A percentile compares a stretch with the other conserved stretches of the same genome.
These are phyloP conservation scores for Cryphonectria radicalis DNA, from an alignment of 2,329 filamentous ascomycete genomes.

Conservation along the genomic window DNA sequence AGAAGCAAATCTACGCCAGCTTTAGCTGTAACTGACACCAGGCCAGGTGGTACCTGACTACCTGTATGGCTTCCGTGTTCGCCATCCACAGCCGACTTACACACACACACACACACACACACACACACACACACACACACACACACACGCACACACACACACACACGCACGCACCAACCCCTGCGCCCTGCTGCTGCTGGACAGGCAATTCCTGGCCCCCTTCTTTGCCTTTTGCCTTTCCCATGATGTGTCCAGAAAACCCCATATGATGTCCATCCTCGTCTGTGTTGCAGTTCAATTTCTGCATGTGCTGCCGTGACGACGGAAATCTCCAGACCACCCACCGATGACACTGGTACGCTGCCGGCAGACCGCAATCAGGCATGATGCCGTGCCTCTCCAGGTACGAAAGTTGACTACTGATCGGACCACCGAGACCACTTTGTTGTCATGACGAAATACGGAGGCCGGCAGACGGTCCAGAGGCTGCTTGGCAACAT, in stretches of 20 bases:
- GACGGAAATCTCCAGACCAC: neutral
- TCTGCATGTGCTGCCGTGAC: neutral
- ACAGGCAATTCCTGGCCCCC: neutral
- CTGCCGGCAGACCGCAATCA: conserved; percentile 2
- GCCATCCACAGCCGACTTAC: conserved; percentile 17
- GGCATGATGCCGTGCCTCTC: neutral
- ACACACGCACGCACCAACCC: neutral
- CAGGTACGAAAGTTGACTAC: neutral
- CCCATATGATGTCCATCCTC: conserved; percentile 3
- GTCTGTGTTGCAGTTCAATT: neutral
- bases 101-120: conserved; percentile 4
- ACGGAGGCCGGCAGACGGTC: neutral
- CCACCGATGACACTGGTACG: neutral
- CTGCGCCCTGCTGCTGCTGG: conserved; percentile 8
- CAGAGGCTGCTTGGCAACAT: neutral
- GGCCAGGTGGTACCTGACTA: conserved; percentile 18
- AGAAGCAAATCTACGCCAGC: conserved; percentile 3
- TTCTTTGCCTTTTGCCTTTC: neutral
- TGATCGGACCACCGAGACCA: neutral
- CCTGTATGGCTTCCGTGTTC: conserved; percentile 5
- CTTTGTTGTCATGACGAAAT: neutral
- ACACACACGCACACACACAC: conserved; percentile 5
- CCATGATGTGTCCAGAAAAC: neutral
- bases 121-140: conserved; percentile 2
- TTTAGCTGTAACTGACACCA: conserved; percentile 16